Evolutionary conservation across 2,329 filamentous ascomycete species (phyloP).

Genomic region (Paraphaeosphaeria sporulosa): DNA sequence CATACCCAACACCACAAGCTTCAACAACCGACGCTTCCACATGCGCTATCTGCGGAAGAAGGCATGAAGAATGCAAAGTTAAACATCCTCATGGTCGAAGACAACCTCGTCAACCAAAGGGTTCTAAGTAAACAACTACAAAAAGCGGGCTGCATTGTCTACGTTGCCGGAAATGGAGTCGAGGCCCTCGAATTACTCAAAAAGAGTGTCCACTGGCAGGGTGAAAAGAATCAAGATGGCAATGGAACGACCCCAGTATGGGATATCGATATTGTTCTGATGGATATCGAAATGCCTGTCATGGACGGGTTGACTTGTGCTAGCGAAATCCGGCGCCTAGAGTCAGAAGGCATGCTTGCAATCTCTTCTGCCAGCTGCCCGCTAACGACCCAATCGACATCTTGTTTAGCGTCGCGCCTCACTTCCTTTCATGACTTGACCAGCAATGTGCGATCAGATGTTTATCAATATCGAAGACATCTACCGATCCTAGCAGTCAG

Average conservation of each 20-base stretch:
- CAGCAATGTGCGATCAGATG: not conserved
- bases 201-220: constrained; percentile 36
- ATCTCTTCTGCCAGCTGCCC: constrained; percentile 3
- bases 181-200: constrained; percentile 49
- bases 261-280: constrained; percentile 35
- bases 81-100: constrained; percentile 45
- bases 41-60: constrained; percentile 26
- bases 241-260: constrained; percentile 3
- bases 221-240: constrained; percentile 3
- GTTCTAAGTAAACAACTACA: constrained; percentile 51
- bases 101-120: constrained; percentile 53
- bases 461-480: constrained; percentile 13
- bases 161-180: constrained; percentile 48
- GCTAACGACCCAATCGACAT: constrained; percentile 5
- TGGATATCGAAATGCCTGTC: constrained; percentile 47
- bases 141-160: constrained; percentile 45
- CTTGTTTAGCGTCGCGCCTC: constrained; percentile 2
- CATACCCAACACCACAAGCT: constrained; percentile 8
- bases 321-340: constrained; percentile 35
- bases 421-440: not conserved
- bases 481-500: constrained; percentile 45
- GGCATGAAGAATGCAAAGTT: constrained; percentile 30
- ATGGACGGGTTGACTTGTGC: constrained; percentile 46
- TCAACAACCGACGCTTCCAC: constrained; percentile 16
- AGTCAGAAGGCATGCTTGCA: constrained; percentile 29